A percentile compares a stretch with the other conserved stretches of the same genome.
phyloP scores from a whole-genome alignment of 2,329 filamentous ascomycete genomes.

The Trichoderma atroviride region DNA sequence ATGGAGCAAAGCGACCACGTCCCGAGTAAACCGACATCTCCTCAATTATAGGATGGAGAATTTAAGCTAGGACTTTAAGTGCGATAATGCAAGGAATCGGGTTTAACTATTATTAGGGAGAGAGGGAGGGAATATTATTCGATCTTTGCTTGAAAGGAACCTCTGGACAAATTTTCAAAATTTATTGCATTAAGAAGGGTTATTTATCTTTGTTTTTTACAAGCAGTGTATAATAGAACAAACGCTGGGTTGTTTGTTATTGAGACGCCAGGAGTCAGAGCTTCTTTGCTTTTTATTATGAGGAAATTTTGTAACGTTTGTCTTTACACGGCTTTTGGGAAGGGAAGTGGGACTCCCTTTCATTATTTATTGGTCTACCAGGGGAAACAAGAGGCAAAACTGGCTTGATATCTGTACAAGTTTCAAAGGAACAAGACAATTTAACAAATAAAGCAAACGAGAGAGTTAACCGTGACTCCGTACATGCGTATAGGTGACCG shows the following conservation, averaged over 20 bases:
- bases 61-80: not conserved
- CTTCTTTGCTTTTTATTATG: slow-evolving; percentile 2
- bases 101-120: not conserved
- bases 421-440: not conserved
- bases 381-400: not conserved
- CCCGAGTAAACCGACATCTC: slow-evolving; percentile 59
- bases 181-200: slow-evolving; percentile 16
- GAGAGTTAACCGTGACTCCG: not conserved
- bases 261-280: slow-evolving; percentile 16
- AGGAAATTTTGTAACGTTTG: slow-evolving; percentile 13
- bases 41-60: not conserved
- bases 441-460: not conserved
- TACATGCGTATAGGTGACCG: not conserved
- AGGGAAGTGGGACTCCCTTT: not conserved
- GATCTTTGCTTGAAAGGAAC: not conserved
- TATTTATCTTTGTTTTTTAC: not conserved
- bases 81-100: not conserved
- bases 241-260: slow-evolving; percentile 15
- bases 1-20: slow-evolving; percentile 76
- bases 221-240: slow-evolving; percentile 26
- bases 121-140: not conserved
- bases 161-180: not conserved
- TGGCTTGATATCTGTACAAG: not conserved
- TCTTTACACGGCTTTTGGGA: not conserved
- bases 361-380: not conserved